phyloP scores from a whole-genome alignment of 805 yeast genomes.

The Metschnikowia orientalis region DNA sequence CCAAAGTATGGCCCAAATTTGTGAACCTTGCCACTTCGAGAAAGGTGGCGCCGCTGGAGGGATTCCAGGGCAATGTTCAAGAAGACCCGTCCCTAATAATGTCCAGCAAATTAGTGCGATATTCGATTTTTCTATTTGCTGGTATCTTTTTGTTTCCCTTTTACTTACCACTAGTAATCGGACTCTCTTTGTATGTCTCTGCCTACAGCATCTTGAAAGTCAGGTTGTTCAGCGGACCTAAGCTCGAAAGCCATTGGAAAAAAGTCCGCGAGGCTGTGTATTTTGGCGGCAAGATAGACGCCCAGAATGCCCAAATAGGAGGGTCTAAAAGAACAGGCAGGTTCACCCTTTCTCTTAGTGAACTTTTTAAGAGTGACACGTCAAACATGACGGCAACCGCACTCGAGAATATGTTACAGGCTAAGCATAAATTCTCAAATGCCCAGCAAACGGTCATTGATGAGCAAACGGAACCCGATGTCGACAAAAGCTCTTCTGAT shows the following conservation, averaged over 20 bases:
- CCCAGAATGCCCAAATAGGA: conserved; percentile 31
- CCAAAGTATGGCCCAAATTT: conserved; percentile 42
- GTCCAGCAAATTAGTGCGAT: conserved; percentile 23
- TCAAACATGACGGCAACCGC: conserved; percentile 34
- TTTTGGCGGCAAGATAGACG: conserved; percentile 27
- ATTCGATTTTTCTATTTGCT: conserved; percentile 22
- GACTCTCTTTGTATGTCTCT: conserved; percentile 32
- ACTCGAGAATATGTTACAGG: conserved; percentile 35
- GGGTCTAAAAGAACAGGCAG: conserved; percentile 27
- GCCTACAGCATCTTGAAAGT: conserved; percentile 39
- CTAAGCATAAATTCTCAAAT: conserved; percentile 26
- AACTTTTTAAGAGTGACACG: conserved; percentile 40
- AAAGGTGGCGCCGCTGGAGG: conserved; percentile 11
- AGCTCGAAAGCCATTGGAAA: conserved; percentile 30
- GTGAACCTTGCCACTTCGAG: conserved; percentile 45
- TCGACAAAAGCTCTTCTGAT: conserved; percentile 10
- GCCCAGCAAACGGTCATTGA: conserved; percentile 12
- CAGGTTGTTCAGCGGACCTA: conserved; percentile 23
- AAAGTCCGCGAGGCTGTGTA: conserved; percentile 31
- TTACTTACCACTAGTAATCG: conserved; percentile 47
- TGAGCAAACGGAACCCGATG: conserved; percentile 10
- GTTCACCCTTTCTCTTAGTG: conserved; percentile 24
- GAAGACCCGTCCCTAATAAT: conserved; percentile 37
- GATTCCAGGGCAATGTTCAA: conserved; percentile 26
- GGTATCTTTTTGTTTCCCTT: conserved; percentile 38